Percentiles rank a stretch among this genome's conserved stretches.
Conservation (phyloP, 768 basidiomycete species). For the Thelephora ganbajun region DNA sequence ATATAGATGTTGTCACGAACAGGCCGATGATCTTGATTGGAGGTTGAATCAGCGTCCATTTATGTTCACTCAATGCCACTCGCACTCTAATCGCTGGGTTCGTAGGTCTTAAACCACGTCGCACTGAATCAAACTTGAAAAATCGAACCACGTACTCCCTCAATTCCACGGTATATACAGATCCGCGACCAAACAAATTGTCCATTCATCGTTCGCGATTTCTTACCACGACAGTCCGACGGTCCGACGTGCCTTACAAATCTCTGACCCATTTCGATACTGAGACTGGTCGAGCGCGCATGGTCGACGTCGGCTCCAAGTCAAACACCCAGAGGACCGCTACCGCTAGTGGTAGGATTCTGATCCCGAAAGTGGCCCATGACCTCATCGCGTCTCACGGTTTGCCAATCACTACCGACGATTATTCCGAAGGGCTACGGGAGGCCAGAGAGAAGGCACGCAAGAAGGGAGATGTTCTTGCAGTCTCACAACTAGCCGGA, state of each 20-base stretch:
- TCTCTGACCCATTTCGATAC: constrained; percentile 66
- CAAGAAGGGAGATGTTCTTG: constrained; percentile 57
- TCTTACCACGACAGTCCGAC: too few relatives aligned
- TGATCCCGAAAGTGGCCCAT: constrained; percentile 51
- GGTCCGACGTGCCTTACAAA: too few relatives aligned
- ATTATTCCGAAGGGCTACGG: constrained; percentile 10
- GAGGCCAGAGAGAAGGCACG: constrained; percentile 35
- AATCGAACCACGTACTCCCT: neutral
- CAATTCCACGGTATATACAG: too few relatives aligned
- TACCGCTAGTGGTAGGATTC: constrained; percentile 64
- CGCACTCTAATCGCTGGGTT: too few relatives aligned
- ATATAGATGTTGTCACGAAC: constrained; percentile 63
- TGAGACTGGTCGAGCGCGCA: constrained; percentile 49
- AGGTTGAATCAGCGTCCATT: constrained; percentile 45
- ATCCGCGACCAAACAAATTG: too few relatives aligned
- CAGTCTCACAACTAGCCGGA: constrained; percentile 70
- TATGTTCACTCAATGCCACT: too few relatives aligned
- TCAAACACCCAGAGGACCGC: constrained; percentile 46
- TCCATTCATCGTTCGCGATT: too few relatives aligned
- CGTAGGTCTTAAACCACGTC: too few relatives aligned
- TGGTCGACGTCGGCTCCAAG: constrained; percentile 76
- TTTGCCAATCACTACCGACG: constrained; percentile 23
- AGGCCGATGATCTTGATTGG: constrained; percentile 89
- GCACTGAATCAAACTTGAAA: too few relatives aligned
- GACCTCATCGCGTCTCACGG: too few relatives aligned